Percentiles rank a stretch among this genome's conserved stretches.
Conservation (phyloP, 2,329 filamentous ascomycete genomes). For the Sarocladiaceae sp. region DNA sequence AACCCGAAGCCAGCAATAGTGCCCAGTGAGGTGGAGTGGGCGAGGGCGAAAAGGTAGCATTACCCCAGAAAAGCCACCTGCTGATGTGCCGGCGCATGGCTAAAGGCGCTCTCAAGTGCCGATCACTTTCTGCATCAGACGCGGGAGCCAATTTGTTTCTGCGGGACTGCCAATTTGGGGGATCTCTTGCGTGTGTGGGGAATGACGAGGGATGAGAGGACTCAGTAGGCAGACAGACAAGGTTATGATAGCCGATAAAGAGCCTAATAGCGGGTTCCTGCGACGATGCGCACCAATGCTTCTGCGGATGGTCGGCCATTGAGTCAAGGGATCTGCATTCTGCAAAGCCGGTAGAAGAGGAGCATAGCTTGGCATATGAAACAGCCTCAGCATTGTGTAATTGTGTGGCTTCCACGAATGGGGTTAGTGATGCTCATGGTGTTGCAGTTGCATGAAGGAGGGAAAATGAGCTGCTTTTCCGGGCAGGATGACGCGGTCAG, state of each 20-base stretch:
- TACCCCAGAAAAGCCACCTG: constrained; percentile 5
- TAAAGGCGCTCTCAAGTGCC: not conserved
- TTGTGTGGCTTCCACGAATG: not conserved
- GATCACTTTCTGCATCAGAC: constrained; percentile 5
- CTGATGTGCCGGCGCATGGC: constrained; percentile 4
- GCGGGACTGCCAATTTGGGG: not conserved
- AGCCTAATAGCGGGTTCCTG: no score
- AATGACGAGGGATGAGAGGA: not conserved
- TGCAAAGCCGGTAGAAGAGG: not conserved
- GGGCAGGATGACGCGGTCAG: not conserved
- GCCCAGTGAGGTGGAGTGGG: not conserved
- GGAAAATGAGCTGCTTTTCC: not conserved
- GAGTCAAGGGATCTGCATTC: not conserved
- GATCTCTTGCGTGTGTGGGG: not conserved
- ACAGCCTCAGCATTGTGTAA: not conserved
- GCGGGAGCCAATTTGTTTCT: not conserved
- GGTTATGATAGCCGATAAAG: not conserved
- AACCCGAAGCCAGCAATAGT: not conserved
- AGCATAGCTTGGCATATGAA: not conserved
- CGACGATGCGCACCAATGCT: not conserved
- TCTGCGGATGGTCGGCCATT: not conserved
- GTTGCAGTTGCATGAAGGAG: not conserved
- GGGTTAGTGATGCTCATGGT: not conserved
- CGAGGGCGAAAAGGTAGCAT: not conserved
- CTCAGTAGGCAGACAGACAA: not conserved